Evolutionary conservation across 2,329 filamentous ascomycete species (phyloP), one percentile per base, ranked within the genome.

Genomic region (Ceratocystis colombiana): DNA sequence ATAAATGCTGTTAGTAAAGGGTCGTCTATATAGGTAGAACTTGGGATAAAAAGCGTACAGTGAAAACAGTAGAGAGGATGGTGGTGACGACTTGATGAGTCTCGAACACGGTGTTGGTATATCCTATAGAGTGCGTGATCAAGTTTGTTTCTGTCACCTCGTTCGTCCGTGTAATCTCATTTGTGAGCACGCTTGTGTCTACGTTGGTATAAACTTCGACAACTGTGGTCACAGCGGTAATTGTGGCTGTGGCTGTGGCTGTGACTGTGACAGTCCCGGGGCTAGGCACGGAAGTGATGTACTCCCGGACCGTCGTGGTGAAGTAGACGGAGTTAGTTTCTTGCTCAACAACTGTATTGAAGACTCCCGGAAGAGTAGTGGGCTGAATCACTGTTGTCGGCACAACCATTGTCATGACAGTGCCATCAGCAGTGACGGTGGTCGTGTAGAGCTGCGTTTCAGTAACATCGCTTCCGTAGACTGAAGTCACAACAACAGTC

Each of bases 81-180:
- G 69, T 68, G 33, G 69, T 70, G 0, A 68, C 67, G 10, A 70
- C 45, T 0, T 68, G 68, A 33, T 69, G 64, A 3, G 70, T 71
- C 1, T 69, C 66, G 1, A 66, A 62, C 10, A 69, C 62, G 12
- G 66, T 69, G 37, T n/a, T 63, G 3, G 66, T 68, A 17, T 57
- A 61, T 15, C 41, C 30, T 25, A 63, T 20, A 33, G 61, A 63
- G 17, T 64, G 61, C n/a, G 62, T 67, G 30, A 61, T 22, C 25
- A 63, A 37, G 8, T 57, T 55, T 12, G 65, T 66, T 15, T 66
- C 46, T 1, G 64, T 41, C 37, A 41, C 37, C 37, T 41, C 37
- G 8, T 57, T 62, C 3, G 65, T 66, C 15, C 57, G 45, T 1
- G 64, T 66, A 7, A 50, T 62, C 5, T 59, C 10, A 12, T 62